A percentile compares a stretch with the other conserved stretches of the same genome.
Evolutionary conservation across 2,329 filamentous ascomycete species (phyloP).

Genomic region (Talaromyces verruculosus): DNA sequence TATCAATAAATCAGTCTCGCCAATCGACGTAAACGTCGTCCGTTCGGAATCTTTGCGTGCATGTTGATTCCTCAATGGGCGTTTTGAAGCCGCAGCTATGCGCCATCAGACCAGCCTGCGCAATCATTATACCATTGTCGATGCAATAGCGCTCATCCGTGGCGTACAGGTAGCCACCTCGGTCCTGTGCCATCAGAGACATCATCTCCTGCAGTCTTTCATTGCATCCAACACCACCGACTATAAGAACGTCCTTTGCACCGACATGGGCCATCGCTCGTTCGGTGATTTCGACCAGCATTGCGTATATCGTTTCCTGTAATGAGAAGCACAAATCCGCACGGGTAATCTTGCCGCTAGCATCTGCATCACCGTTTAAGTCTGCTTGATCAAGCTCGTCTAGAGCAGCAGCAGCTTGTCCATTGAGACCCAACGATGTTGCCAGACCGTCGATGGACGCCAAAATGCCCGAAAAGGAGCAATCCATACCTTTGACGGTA

Average conservation of each 20-base stretch:
- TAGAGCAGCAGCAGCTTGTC: constrained; percentile 51
- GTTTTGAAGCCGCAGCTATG: constrained; percentile 79
- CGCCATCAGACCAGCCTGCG: constrained; percentile 86
- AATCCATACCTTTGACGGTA: constrained; percentile 98
- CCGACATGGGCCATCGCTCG: constrained; percentile 98
- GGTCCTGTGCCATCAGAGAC: constrained; percentile 86
- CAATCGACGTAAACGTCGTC: constrained; percentile 79
- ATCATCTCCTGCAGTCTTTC: constrained; percentile 97
- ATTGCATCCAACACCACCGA: constrained; percentile 94
- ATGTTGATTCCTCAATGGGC: constrained; percentile 75
- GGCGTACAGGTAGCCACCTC: constrained; percentile 86
- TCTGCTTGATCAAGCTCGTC: constrained; percentile 34
- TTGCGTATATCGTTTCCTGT: constrained; percentile 93
- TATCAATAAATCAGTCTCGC: constrained; percentile 56
- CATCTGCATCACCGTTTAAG: constrained; percentile 32
- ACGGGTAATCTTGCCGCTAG: constrained; percentile 58
- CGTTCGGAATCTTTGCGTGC: constrained; percentile 78
- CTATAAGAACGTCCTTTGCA: constrained; percentile 84
- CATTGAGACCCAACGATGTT: constrained; percentile 44
- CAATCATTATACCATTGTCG: constrained; percentile 99
- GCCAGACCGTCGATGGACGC: constrained; percentile 80
- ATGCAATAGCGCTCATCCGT: constrained; percentile 98
- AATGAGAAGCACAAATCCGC: constrained; percentile 90
- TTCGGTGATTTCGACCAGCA: constrained; percentile 98
- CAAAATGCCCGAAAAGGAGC: constrained; percentile 89